Base-by-base conservation (phyloP, 2,329 filamentous ascomycete genomes). In the Arthrobotrys iridis region DNA sequence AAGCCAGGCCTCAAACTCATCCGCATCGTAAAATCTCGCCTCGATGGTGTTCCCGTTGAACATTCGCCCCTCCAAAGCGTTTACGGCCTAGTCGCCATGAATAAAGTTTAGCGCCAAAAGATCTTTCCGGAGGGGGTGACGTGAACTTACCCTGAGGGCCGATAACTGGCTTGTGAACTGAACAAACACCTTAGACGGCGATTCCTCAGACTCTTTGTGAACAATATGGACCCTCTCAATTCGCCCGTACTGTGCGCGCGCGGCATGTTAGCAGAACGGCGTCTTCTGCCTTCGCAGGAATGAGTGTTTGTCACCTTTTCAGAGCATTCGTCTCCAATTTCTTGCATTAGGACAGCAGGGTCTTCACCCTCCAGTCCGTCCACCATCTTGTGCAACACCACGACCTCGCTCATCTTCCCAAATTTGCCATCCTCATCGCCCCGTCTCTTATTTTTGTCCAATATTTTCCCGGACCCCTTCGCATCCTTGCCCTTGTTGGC, bases 281-380 rank as follows among this genome's bases (percentile, higher is more conserved):
- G 7, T 24, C 18, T 10, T 10, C 18, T 37, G 24, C 8, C 50
- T 58, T 48, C 2, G 7, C 8, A 28, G 15, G 35, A 10, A 20
- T 2, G n/a, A 77, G 80, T 78, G 80, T 90, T 88, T 30, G 8
- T 48, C 63, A 75, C 71, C 86, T 93, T 93, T 77, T 92, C 88
- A 57, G 89, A 90, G 82, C 96, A 97, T 81, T 96, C 92, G 80
- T 97, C 92, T 4, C 95, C 95, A 82, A 99, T 97, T 81, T 97
- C 93, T 83, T 98, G 94, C 78, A 94, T 90, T 58, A 99, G 84
- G 82, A 97, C 94, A n/a, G 85, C 86, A 8, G 77, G 63, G 13
- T 79, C 78, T 46, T 77, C 77, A 30, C 77, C 66, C 26, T 70
- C 77, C 85, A 98, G 89, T 4, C 90, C 91, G 76, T 95, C 89